Conservation (phyloP, 257 asterid genomes). For the Rehmannia glutinosa region DNA sequence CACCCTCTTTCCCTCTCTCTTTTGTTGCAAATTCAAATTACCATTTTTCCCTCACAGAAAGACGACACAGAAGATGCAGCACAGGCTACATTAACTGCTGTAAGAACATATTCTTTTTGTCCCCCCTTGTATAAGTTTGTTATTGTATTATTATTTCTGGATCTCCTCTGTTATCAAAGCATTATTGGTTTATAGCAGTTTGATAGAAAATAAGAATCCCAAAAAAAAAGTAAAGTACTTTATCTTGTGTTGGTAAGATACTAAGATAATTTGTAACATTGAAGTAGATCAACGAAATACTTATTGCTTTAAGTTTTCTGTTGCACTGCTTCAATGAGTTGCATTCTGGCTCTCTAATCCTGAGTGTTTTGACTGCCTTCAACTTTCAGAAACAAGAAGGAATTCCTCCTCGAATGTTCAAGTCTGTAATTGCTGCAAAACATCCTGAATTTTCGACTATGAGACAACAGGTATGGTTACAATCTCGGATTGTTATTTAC, state of each 20-base stretch:
- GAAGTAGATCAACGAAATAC: constrained; percentile 5
- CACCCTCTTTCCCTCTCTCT: too few species aligned
- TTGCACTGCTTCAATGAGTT: background rate
- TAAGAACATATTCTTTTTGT: constrained; percentile 23
- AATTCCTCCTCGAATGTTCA: constrained; percentile 97
- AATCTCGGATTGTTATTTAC: constrained; percentile 12
- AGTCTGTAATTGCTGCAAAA: constrained; percentile 94
- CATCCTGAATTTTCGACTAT: constrained; percentile 97
- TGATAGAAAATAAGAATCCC: background rate
- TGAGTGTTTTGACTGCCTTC: constrained; percentile 19
- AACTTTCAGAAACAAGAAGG: constrained; percentile 85
- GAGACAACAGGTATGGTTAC: constrained; percentile 83
- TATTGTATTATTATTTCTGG: constrained; percentile 1
- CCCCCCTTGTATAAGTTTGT: background rate
- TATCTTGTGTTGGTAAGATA: background rate
- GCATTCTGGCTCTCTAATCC: constrained; percentile 11
- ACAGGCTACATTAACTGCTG: constrained; percentile 35
- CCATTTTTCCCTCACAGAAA: constrained; percentile 33
- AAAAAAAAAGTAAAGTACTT: background rate
- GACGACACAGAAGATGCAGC: constrained; percentile 37
- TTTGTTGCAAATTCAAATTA: constrained; percentile 16
- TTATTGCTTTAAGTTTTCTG: background rate
- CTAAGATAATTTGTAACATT: background rate
- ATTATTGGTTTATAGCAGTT: background rate
- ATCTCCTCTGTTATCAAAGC: background rate